Evolutionary conservation across 805 yeast species (phyloP).

Genomic region (Ogataea neopini): DNA sequence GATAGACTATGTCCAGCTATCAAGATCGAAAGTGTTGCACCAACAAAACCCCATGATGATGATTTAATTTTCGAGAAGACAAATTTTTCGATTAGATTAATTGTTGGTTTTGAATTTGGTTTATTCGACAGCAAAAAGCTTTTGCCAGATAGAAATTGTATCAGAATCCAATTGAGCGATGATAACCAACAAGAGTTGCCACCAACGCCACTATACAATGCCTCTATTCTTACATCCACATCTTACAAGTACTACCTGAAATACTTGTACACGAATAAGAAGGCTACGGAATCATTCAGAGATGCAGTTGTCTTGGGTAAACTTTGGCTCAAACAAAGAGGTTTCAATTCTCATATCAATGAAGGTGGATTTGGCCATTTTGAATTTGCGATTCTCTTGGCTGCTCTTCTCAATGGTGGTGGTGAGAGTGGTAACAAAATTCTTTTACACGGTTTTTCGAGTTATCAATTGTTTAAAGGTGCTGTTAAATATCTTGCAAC

Average conservation of each 20-base stretch:
- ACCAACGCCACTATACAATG: conserved; percentile 87
- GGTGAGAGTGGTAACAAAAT: conserved; percentile 74
- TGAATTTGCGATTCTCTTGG: conserved; percentile 81
- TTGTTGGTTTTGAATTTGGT: conserved; percentile 72
- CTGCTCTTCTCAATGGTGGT: conserved; percentile 82
- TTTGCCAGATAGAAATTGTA: conserved; percentile 77
- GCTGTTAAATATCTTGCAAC: conserved; percentile 78
- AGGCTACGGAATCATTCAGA: conserved; percentile 74
- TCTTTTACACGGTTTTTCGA: conserved; percentile 82
- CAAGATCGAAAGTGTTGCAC: conserved; percentile 55
- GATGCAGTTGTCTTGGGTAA: conserved; percentile 88
- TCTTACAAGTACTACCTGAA: conserved; percentile 70
- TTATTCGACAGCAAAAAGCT: conserved; percentile 75
- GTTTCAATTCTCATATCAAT: conserved; percentile 61
- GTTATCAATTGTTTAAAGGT: conserved; percentile 92
- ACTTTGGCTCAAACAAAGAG: conserved; percentile 88
- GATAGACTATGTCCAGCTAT: conserved; percentile 78
- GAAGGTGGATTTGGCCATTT: conserved; percentile 87
- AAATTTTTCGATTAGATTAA: conserved; percentile 67
- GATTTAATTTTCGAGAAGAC: conserved; percentile 64
- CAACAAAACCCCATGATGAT: conserved; percentile 42
- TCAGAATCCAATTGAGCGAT: conserved; percentile 58
- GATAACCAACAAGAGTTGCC: conserved; percentile 45
- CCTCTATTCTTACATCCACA: conserved; percentile 71
- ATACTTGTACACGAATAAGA: conserved; percentile 72